These are phyloP conservation scores for Choanephora cucurbitarum DNA, from an alignment of 371 early-diverging fungal species.

Conservation along the genomic window DNA sequence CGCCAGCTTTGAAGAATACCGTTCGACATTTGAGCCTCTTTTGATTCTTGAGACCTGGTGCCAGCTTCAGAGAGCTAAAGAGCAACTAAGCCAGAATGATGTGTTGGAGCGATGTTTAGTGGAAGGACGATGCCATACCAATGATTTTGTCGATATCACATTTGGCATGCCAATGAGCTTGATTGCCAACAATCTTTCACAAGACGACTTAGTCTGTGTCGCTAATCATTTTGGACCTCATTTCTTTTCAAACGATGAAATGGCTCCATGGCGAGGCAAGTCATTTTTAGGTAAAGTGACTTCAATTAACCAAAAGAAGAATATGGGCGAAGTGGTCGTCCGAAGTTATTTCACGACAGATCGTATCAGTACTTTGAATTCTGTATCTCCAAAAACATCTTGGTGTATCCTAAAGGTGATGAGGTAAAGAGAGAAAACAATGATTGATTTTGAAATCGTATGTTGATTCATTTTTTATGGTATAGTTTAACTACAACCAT, in stretches of 20 bases:
- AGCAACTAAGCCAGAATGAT: constrained; percentile 57
- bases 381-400: constrained; percentile 43
- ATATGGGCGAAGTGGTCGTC: constrained; percentile 46
- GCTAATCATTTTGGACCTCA: constrained; percentile 50
- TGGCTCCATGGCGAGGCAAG: constrained; percentile 28
- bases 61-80: constrained; percentile 73
- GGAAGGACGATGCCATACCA: constrained; percentile 62
- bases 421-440: constrained; percentile 24
- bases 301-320: constrained; percentile 43
- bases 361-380: constrained; percentile 46
- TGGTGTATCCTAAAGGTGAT: constrained; percentile 40
- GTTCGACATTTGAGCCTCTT: constrained; percentile 76
- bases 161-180: constrained; percentile 45
- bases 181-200: constrained; percentile 16
- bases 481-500: constrained; percentile 75
- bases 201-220: constrained; percentile 52
- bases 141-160: constrained; percentile 76
- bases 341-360: constrained; percentile 50
- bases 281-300: constrained; percentile 67
- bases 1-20: constrained; percentile 62
- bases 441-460: too few relatives aligned
- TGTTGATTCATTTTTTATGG: background rate
- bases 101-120: constrained; percentile 48
- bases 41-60: constrained; percentile 86
- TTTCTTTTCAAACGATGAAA: constrained; percentile 30